Conservation (phyloP, 345 rosid species). For the Aegle marmelos region DNA sequence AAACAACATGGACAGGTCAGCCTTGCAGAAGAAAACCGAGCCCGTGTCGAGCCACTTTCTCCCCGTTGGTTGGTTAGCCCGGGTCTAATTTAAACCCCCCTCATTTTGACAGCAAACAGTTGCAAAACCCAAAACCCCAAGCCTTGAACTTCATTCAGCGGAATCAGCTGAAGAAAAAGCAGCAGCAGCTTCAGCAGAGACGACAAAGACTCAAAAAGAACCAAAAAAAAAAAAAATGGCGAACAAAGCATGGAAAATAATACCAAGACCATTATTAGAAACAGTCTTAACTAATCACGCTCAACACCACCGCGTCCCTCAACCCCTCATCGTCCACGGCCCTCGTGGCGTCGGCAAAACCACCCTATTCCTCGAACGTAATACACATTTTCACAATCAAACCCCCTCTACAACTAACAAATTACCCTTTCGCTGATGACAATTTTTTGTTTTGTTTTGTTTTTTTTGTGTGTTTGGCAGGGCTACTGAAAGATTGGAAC, state of each 20-base stretch:
- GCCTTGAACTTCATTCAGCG: neutral
- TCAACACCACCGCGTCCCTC: constrained; percentile 93
- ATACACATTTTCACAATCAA: neutral
- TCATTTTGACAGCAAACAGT: neutral
- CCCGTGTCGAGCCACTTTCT: neutral
- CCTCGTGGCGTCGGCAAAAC: constrained; percentile 99
- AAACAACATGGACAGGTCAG: neutral
- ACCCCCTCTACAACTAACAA: neutral
- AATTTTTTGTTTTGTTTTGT: neutral
- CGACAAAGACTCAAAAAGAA: too few relatives aligned
- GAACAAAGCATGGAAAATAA: constrained; percentile 81
- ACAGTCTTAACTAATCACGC: constrained; percentile 86
- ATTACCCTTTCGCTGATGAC: neutral
- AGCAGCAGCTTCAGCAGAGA: neutral
- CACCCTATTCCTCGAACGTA: constrained; percentile 86
- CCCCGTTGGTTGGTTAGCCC: too few relatives aligned
- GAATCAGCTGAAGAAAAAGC: neutral
- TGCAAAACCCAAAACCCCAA: neutral
- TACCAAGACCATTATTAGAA: constrained; percentile 82
- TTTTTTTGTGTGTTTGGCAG: constrained; percentile 31
- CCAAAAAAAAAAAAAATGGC: constrained; percentile 39
- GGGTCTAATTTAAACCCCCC: neutral
- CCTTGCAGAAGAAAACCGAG: neutral
- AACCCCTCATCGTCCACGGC: constrained; percentile 91
- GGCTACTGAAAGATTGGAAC: constrained; percentile 81